Base-by-base conservation (phyloP, 441 rosid species). In the Adansonia gregorii region DNA sequence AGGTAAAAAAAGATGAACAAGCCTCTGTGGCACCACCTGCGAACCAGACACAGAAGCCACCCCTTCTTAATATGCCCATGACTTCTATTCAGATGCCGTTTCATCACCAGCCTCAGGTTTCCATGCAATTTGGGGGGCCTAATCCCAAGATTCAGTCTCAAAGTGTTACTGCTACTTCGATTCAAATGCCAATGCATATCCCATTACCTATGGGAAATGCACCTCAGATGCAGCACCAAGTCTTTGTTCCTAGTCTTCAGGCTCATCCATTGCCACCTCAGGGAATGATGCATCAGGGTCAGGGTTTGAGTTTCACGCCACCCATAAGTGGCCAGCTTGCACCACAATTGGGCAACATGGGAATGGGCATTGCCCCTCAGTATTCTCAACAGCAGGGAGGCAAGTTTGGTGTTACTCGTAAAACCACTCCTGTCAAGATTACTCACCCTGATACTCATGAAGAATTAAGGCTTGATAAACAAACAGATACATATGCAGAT, bases 401-500 rank as follows among this genome's bases (percentile, higher is more conserved):
- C 1, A 92, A 92, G 76, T 90, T 78, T 81, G 73, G 59, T 69
- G 73, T 69, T 49, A 11, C 73, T 48, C 73, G 59, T 69, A 69
- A 69, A 69, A 69, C 73, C 4, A 69, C 59, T 22, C 58, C 58
- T 49, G 73, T 69, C 59, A 69, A 69, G 58, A 69, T 69, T 74
- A 94, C 98, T 74, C 94, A 97, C 84, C 99, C 99, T 10, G 94
- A 89, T 43, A 97, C 99, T 24, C 98, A 85, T 81, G 97, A 92
- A 83, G 99, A 94, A 88, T 87, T 94, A 84, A 91, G 94, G 87
- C 97, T 94, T 77, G 95, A 90, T 83, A 88, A 90, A 77, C 87
- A 89, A 27, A 80, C 91, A 49, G 97, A 93, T 80, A 52, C 85
- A 5, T 82, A 80, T 88, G 73, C 87, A 27, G 99, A 93, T 81